These are phyloP conservation scores for Ustilago tritici DNA, from an alignment of 1,284 basidiomycete genomes.

Conservation along the genomic window DNA sequence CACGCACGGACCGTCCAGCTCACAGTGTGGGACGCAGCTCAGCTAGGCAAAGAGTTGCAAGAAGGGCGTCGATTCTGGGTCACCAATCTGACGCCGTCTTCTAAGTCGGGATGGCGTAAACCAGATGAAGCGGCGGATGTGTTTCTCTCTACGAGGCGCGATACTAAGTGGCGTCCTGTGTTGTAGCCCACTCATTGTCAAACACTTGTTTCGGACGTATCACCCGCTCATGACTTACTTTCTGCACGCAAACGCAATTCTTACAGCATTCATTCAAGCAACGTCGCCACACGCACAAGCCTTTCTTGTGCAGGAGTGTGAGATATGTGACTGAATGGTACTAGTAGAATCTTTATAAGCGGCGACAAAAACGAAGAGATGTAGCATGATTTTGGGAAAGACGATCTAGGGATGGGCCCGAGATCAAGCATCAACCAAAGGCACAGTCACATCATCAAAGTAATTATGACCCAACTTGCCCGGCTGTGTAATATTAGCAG, in stretches of 20 bases:
- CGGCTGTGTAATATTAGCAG: background rate
- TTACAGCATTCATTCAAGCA: background rate
- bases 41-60: slow-evolving; percentile 33
- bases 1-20: slow-evolving; percentile 56
- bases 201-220: background rate
- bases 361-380: background rate
- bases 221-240: background rate
- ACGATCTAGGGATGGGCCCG: too few species aligned
- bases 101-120: slow-evolving; percentile 77
- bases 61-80: slow-evolving; percentile 71
- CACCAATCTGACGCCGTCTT: slow-evolving; percentile 77
- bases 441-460: slow-evolving; percentile 26
- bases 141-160: slow-evolving; percentile 76
- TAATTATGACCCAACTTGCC: slow-evolving; percentile 13
- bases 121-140: slow-evolving; percentile 74
- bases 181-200: background rate
- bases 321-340: background rate
- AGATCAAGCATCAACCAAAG: slow-evolving; percentile 4
- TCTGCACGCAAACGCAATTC: background rate
- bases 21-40: slow-evolving; percentile 50
- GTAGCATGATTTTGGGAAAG: too few species aligned
- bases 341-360: background rate
- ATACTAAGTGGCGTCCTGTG: slow-evolving; percentile 74
- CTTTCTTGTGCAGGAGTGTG: background rate
- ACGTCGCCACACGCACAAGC: background rate